Base-by-base conservation (phyloP, 345 rosid genomes). In the Limnanthes douglasii region DNA sequence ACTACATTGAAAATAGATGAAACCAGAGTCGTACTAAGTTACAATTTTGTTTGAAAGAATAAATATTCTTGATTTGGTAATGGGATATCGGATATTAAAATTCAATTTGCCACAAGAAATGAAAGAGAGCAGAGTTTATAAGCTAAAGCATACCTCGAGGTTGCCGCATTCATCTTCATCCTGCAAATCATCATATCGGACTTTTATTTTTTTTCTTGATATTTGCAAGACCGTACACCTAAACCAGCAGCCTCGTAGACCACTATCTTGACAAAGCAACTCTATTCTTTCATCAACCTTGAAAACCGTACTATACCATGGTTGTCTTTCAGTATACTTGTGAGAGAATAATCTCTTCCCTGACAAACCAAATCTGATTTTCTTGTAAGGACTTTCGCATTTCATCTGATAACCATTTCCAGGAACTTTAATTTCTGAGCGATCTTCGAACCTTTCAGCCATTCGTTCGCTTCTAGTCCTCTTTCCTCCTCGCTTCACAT, bases 221-320 rank as follows among this genome's bases (percentile, higher is more conserved):
- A 72, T 53, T 51, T 72, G 70, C 53, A 90, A 41, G 61, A 83
- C 56, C 11, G 80, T 74, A 62, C 95, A 79, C 62, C 79, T 70
- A 60, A 90, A 90, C 98, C 95, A 83, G 64, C 98, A 83, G 31
- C 98, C 98, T 60, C 92, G 71, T 46, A 90, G 62, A 24, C 98
- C 98, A 39, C 98, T 90, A 61, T 90, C 98, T 69, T 77, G 98
- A 72, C 93, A 75, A 36, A 83, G 54, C 45, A 62, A 39, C 59
- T 88, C 98, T 44, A 88, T 61, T 59, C 76, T 83, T 39, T 73
- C 86, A 62, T 64, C 75, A 43, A 61, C 64, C 52, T 60, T 60
- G 57, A 72, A 66, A 22, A 41, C 26, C 25, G 49, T 53, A 38
- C 33, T 39, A 39, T 32, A 37, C 60, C 54, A 61, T 40, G 59